These are phyloP conservation scores for Nothophaeocryptopus gaeumannii DNA, from an alignment of 2,329 filamentous ascomycete species.

Conservation along the genomic window DNA sequence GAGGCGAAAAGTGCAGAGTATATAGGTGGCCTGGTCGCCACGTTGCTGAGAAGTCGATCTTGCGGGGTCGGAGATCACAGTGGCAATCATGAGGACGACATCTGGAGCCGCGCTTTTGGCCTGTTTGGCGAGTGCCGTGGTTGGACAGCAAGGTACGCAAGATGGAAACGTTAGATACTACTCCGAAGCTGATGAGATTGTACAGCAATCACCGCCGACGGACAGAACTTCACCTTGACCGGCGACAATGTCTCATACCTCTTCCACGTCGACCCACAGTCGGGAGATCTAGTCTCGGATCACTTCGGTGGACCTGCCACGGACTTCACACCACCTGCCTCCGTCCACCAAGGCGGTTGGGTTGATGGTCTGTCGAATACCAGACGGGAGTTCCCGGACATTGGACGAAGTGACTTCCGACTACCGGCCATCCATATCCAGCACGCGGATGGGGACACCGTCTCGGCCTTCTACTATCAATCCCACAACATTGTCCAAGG, in stretches of 20 bases:
- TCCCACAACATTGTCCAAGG: slow-evolving; percentile 56
- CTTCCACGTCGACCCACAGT: slow-evolving; percentile 59
- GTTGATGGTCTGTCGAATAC: slow-evolving; percentile 49
- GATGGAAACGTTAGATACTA: background rate
- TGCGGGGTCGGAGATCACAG: no score
- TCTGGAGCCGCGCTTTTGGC: slow-evolving; percentile 7
- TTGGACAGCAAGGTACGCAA: slow-evolving; percentile 6
- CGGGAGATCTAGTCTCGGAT: slow-evolving; percentile 58
- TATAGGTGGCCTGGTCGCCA: no score
- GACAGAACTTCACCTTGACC: slow-evolving; percentile 56
- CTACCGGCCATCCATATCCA: slow-evolving; percentile 60
- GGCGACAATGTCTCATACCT: slow-evolving; percentile 59
- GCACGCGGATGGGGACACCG: slow-evolving; percentile 58
- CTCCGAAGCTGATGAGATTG: background rate
- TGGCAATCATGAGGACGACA: slow-evolving; percentile 6
- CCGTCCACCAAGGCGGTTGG: slow-evolving; percentile 52
- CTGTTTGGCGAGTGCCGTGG: background rate
- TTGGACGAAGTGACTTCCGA: slow-evolving; percentile 62
- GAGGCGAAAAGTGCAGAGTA: no score
- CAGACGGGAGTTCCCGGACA: slow-evolving; percentile 62
- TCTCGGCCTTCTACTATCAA: slow-evolving; percentile 58
- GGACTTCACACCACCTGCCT: slow-evolving; percentile 50
- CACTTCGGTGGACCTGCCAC: slow-evolving; percentile 59
- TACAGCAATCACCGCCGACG: slow-evolving; percentile 54
- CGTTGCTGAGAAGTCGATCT: no score